Conservation (phyloP, 2,329 filamentous ascomycete genomes). For the Harringtonia lauricola region DNA sequence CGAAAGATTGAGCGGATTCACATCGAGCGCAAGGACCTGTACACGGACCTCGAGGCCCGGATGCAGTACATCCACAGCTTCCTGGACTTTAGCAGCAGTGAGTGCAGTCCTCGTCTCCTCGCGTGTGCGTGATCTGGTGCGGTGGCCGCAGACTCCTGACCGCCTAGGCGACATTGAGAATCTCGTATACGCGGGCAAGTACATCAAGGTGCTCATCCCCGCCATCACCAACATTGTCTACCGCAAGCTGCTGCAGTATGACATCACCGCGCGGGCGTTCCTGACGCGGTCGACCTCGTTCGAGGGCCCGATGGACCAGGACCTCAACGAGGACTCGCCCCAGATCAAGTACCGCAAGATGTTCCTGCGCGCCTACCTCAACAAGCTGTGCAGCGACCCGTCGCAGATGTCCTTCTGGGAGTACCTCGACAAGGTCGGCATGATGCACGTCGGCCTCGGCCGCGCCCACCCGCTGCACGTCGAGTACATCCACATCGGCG, state of each 20-base stretch:
- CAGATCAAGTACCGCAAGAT: slow-evolving; percentile 70
- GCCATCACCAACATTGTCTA: slow-evolving; percentile 79
- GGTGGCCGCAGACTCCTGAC: no score
- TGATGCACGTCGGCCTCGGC: slow-evolving; percentile 74
- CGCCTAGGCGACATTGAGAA: slow-evolving; percentile 66
- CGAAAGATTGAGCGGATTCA: slow-evolving; percentile 31
- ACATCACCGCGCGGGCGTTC: slow-evolving; percentile 73
- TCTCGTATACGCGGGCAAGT: slow-evolving; percentile 57
- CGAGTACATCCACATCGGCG: slow-evolving; percentile 71
- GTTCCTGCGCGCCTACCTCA: slow-evolving; percentile 66
- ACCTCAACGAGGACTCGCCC: slow-evolving; percentile 55
- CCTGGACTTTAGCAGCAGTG: slow-evolving; percentile 63
- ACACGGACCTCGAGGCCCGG: slow-evolving; percentile 57
- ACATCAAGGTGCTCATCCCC: slow-evolving; percentile 72
- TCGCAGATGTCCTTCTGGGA: slow-evolving; percentile 71
- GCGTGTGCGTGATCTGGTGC: neutral
- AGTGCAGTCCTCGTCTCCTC: slow-evolving; percentile 17
- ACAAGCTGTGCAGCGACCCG: slow-evolving; percentile 63
- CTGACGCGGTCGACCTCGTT: slow-evolving; percentile 51
- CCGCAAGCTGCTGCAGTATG: slow-evolving; percentile 67
- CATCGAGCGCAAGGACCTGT: slow-evolving; percentile 59
- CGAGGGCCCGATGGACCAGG: slow-evolving; percentile 54
- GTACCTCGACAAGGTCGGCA: slow-evolving; percentile 73
- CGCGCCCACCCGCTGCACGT: slow-evolving; percentile 63
- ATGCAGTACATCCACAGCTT: slow-evolving; percentile 66